Evolutionary conservation across 139 green algal genomes (phyloP), one percentile per base, ranked within the genome.

Genomic region (Coelastrella sp.): DNA sequence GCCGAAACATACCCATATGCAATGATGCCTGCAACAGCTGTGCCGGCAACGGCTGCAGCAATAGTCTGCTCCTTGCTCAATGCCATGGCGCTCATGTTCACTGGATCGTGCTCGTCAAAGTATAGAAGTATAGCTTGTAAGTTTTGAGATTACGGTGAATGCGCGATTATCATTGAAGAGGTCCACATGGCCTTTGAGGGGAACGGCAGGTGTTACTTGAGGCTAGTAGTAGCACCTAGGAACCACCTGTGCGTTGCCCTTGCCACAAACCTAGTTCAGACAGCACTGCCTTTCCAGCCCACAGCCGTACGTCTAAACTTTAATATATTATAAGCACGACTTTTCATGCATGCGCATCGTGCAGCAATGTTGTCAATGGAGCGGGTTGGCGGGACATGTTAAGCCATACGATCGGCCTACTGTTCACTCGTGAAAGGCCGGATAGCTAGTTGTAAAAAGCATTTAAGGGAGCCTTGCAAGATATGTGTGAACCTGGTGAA

Each of bases 1-100:
- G 68, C 68, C 68, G 68, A 19, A 76, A 76, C 68, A 76, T 76
- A 76, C 68, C 68, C 68, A 24, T 76, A 76, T 24, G 68, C 68
- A 20, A 27, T 85, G 14, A 70, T n/a, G 57, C 24, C 57, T 68
- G 79, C 79, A n/a, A 85, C 79, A 70, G 56, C 57, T 68, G 79
- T 85, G 56, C 79, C 79, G 19, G 68, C 68, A 85, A 70, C 79
- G 35, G 35, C 79, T 85, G 79, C 79, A 19, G 57, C 79, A 63
- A 85, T 85, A 25, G 19, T 85, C 17, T 56, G 25, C 79, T 85
- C 79, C 35, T 70, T 85, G 57, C 57, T 85, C 25, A 57, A 57
- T 85, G 79, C 79, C 79, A 85, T 85, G 20, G 57, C 35, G 60
- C 68, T 76, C 68, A 24, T 15, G 68, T n/a, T 27, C 68, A 8